Evolutionary conservation across 306 rosid genomes (phyloP).

Genomic region (Malus sieversii): DNA sequence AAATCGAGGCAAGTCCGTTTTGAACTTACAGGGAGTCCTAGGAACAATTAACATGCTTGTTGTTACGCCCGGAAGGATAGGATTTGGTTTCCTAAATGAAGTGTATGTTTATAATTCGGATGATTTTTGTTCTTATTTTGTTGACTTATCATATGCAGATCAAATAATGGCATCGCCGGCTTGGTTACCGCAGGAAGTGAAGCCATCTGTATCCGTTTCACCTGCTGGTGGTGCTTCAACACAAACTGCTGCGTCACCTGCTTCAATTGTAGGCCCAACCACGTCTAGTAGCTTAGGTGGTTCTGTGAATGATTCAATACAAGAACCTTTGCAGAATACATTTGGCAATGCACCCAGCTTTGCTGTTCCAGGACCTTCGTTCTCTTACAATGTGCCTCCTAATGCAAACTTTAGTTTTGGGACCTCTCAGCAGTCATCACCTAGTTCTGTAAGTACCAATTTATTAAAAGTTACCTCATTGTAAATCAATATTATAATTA

Average conservation of each 20-base stretch:
- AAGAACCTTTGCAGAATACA: slow-evolving; percentile 3
- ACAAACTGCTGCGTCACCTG: background rate
- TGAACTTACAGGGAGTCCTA: background rate
- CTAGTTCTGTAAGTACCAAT: slow-evolving; percentile 31
- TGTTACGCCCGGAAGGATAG: background rate
- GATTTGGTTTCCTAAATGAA: background rate
- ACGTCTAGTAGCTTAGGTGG: background rate
- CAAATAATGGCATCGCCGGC: slow-evolving; percentile 44
- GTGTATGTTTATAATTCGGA: background rate
- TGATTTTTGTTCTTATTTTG: background rate
- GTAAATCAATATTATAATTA: background rate
- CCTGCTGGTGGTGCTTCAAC: background rate
- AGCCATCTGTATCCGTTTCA: slow-evolving; percentile 6
- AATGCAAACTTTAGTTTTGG: background rate
- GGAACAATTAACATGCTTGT: background rate
- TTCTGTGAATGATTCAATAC: background rate
- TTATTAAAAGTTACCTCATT: background rate
- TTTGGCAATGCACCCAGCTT: slow-evolving; percentile 11
- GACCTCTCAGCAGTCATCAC: slow-evolving; percentile 26
- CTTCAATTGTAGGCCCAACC: background rate
- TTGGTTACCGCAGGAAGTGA: slow-evolving; percentile 39
- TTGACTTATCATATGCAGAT: slow-evolving; percentile 15
- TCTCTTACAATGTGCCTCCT: slow-evolving; percentile 6
- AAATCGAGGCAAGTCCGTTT: background rate
- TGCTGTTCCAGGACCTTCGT: slow-evolving; percentile 18